These are phyloP conservation scores for Phyllosticta citribraziliensis DNA, from an alignment of 2,329 filamentous ascomycete genomes.

Conservation along the genomic window DNA sequence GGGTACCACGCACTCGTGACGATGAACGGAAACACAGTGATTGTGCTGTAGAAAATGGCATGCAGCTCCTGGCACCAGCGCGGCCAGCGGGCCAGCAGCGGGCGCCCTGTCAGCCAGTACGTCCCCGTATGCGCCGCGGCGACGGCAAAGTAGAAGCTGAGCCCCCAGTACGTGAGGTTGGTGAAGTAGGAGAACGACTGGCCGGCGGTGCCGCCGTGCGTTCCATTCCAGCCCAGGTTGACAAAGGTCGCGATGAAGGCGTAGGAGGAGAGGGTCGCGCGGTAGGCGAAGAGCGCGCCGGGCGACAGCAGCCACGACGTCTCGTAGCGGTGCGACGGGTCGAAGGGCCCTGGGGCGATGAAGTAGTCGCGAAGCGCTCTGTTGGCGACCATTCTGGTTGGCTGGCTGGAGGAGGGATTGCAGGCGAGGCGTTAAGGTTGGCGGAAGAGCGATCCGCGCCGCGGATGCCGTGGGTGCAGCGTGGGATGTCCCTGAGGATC, in stretches of 20 bases:
- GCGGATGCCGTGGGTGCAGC: background rate
- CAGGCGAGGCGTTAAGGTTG: background rate
- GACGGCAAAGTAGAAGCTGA: slow-evolving; percentile 67
- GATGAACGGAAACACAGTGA: slow-evolving; percentile 33
- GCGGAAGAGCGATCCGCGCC: background rate
- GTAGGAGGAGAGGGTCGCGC: slow-evolving; percentile 50
- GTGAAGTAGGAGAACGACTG: slow-evolving; percentile 75
- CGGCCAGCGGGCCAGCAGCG: slow-evolving; percentile 30
- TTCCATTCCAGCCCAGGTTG: slow-evolving; percentile 56
- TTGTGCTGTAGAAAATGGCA: slow-evolving; percentile 32
- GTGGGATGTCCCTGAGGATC: background rate
- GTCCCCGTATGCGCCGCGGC: slow-evolving; percentile 58
- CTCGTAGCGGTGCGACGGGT: slow-evolving; percentile 54
- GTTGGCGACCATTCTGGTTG: background rate
- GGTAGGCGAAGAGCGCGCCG: slow-evolving; percentile 47
- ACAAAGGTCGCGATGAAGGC: slow-evolving; percentile 60
- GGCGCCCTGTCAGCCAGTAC: slow-evolving; percentile 41
- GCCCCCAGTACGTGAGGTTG: slow-evolving; percentile 69
- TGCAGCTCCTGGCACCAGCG: slow-evolving; percentile 28
- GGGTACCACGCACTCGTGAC: slow-evolving; percentile 31
- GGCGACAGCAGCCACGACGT: slow-evolving; percentile 76
- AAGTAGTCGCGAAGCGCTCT: background rate
- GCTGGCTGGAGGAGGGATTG: background rate
- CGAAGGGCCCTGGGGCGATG: slow-evolving; percentile 21
- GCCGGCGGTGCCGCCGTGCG: slow-evolving; percentile 39